Conservation (phyloP, 169 alveolate species). For the Miamiensis avidus region DNA sequence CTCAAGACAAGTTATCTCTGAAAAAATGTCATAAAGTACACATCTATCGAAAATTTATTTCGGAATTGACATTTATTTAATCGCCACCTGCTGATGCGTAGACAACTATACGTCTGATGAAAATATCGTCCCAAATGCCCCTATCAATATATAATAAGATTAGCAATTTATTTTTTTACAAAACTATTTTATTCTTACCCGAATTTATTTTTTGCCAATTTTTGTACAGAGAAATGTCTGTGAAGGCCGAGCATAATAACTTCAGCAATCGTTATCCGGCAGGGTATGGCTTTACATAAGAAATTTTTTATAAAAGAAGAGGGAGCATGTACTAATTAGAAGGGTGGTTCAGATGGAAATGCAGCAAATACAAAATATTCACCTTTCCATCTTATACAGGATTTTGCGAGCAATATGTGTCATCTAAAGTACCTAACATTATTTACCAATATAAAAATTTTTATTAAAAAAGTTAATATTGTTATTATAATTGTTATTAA, state of each 20-base stretch:
- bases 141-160: no score
- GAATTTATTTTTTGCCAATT: constrained; percentile 82
- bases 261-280: constrained; percentile 83
- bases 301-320: constrained; percentile 50
- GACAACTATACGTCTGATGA: constrained; percentile 72
- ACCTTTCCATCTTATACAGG: constrained; percentile 85
- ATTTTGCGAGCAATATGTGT: constrained; percentile 81
- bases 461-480: no score
- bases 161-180: no score
- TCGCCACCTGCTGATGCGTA: constrained; percentile 82
- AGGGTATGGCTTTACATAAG: constrained; percentile 64
- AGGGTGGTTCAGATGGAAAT: constrained; percentile 83
- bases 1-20: constrained; percentile 88
- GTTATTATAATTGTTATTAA: no score
- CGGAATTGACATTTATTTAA: constrained; percentile 80
- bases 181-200: no score
- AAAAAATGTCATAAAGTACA: constrained; percentile 84
- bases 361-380: constrained; percentile 80
- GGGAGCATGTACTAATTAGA: constrained; percentile 69
- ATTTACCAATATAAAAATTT: no score
- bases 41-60: constrained; percentile 82
- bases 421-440: constrained; percentile 87
- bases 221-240: constrained; percentile 70
- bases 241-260: constrained; percentile 68
- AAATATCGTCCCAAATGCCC: constrained; percentile 86